Evolutionary conservation across 2,329 filamentous ascomycete species (phyloP).

Genomic region (Sarocladium brachiariae): DNA sequence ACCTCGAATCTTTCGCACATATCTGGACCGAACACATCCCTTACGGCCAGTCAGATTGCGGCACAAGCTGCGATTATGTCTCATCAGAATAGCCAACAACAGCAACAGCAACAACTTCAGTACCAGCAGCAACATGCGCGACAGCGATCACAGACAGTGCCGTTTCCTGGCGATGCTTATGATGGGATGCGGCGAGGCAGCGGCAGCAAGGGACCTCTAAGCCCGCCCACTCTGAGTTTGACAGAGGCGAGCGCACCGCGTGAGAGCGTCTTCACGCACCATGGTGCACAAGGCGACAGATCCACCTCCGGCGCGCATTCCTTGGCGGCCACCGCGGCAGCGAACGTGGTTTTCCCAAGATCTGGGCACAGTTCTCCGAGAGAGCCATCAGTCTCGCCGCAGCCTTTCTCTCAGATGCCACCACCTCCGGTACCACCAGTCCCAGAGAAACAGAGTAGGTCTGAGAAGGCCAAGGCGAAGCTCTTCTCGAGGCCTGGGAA

Average conservation of each 20-base stretch:
- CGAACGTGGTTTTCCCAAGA: constrained; percentile 66
- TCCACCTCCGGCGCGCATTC: constrained; percentile 44
- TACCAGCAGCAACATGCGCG: constrained; percentile 36
- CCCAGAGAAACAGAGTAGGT: constrained; percentile 52
- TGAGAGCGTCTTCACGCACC: constrained; percentile 41
- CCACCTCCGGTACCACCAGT: constrained; percentile 32
- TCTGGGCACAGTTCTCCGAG: constrained; percentile 49
- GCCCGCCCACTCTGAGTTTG: constrained; percentile 56
- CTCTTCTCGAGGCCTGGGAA: constrained; percentile 73
- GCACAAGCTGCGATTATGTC: constrained; percentile 71
- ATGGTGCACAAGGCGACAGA: constrained; percentile 49
- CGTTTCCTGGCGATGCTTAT: constrained; percentile 43
- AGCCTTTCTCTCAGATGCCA: constrained; percentile 22
- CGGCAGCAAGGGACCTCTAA: constrained; percentile 44
- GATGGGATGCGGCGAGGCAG: constrained; percentile 38
- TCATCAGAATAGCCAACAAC: constrained; percentile 38
- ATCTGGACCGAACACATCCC: constrained; percentile 26
- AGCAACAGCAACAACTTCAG: constrained; percentile 12
- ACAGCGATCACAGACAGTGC: constrained; percentile 69
- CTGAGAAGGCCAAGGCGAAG: constrained; percentile 73
- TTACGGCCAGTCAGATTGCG: constrained; percentile 69
- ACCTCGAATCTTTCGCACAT: constrained; percentile 47
- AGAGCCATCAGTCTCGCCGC: constrained; percentile 27
- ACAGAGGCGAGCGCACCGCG: constrained; percentile 58
- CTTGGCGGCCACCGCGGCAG: constrained; percentile 58